Evolutionary conservation across 495 filamentous ascomycete genomes (phyloP), one percentile per base, ranked within the genome.

Genomic region (Cercophora scortea): DNA sequence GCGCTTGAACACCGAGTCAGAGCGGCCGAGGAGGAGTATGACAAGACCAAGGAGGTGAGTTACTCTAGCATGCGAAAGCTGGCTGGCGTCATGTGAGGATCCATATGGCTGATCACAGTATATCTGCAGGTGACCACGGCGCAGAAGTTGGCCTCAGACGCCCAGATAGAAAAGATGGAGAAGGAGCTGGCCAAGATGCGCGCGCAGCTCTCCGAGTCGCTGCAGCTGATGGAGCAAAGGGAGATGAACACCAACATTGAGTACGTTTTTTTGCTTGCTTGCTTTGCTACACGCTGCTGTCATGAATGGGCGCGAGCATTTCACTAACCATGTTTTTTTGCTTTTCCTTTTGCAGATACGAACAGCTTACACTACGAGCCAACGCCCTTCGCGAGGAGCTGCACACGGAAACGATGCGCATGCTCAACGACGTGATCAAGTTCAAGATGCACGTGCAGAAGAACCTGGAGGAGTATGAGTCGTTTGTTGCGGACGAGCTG

Each of bases 361-460:
- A 96, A 64, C 92, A 95, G 62, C 70, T 97, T 9, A 91, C 84
- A 7, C 79, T 95, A 25, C 82, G 82, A 18, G 89, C 89, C 15
- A 89, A 90, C 61, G 72, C 88, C 3, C 78, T 96, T 32, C 83
- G 93, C 34, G 93, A 98, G 69, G 90, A 95, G 63, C 74, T 98
- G 13, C 93, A 98, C 62, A 94, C 90, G 11, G 93, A 95, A 66
- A 88, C 95, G 53, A 94, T 95, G 73, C 87, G 85, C 56, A 92
- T 96, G 82, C 71, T 98, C 57, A 94, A 96, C 71, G 91, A 96
- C 61, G 85, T 97, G 64, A 95, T 96, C 74, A 90, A 90, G 58
- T 98, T 98, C 83, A 98, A 98, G 73, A 84, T 97, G 51, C 93
- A 96, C 64, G 78, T 98, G 43, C 93, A 97, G 67, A 88, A 88